A percentile compares a stretch with the other conserved stretches of the same genome.
These are phyloP conservation scores for Remersonia thermophila DNA, from an alignment of 2,329 filamentous ascomycete species.

Conservation along the genomic window DNA sequence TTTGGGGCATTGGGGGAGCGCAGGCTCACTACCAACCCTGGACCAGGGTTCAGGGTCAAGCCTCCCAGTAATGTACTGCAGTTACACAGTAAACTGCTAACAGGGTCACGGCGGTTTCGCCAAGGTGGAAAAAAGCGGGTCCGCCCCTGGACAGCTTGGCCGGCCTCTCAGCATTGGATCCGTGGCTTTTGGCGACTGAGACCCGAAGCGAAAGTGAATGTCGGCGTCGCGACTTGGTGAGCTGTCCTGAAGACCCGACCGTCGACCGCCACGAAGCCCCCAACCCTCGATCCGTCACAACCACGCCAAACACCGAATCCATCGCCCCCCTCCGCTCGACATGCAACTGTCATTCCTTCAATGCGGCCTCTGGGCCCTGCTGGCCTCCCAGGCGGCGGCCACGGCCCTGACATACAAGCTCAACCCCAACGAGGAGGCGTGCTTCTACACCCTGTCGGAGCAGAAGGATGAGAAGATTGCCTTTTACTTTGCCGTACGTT, in stretches of 20 bases:
- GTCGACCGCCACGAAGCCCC: constrained; percentile 4
- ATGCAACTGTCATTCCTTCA: constrained; percentile 53
- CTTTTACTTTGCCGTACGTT: constrained; percentile 99
- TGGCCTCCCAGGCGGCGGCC: constrained; percentile 60
- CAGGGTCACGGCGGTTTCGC: too few relatives aligned
- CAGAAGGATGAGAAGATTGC: constrained; percentile 78
- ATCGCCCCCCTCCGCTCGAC: constrained; percentile 25
- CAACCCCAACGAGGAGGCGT: constrained; percentile 80
- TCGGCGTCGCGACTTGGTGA: constrained; percentile 13
- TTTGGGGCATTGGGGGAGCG: too few relatives aligned
- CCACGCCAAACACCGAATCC: constrained; percentile 3
- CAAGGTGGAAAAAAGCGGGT: neutral
- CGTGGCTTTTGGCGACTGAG: constrained; percentile 12
- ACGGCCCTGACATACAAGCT: constrained; percentile 94
- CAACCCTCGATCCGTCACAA: constrained; percentile 25
- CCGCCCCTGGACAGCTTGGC: constrained; percentile 4
- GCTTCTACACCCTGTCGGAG: constrained; percentile 78
- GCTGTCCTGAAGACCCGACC: constrained; percentile 12
- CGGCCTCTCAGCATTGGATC: constrained; percentile 6
- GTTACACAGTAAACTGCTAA: too few relatives aligned
- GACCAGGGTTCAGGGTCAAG: neutral
- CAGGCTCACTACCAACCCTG: constrained; percentile 6
- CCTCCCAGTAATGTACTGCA: too few relatives aligned
- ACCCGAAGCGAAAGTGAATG: neutral
- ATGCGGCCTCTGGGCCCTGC: constrained; percentile 57